These are phyloP conservation scores for Linnemannia elongata DNA, from an alignment of 192 early-diverging fungal species.

Conservation along the genomic window DNA sequence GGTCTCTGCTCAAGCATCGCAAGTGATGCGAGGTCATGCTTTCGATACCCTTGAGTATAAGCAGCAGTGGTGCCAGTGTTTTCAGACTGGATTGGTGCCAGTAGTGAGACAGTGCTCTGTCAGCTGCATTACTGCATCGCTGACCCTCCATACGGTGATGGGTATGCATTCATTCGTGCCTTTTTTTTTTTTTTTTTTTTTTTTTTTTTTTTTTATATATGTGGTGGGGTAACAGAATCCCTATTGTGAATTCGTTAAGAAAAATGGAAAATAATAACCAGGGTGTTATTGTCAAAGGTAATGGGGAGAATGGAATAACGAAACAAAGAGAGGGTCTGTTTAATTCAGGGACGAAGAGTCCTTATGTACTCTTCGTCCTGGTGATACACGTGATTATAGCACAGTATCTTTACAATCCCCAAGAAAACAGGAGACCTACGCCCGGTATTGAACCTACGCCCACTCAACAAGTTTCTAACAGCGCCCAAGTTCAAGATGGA, in stretches of 20 bases:
- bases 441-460: too few relatives aligned
- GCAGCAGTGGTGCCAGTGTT: too few relatives aligned
- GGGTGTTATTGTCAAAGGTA: too few relatives aligned
- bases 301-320: background rate
- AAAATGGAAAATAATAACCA: background rate
- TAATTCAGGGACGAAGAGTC: too few relatives aligned
- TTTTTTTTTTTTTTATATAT: too few relatives aligned
- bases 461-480: too few relatives aligned
- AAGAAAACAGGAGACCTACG: too few relatives aligned
- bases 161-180: background rate
- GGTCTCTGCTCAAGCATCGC: background rate
- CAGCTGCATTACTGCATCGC: background rate
- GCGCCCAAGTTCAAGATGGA: too few relatives aligned
- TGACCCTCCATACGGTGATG: background rate
- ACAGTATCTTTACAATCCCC: too few relatives aligned
- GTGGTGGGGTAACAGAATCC: background rate
- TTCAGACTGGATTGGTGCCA: background rate
- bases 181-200: background rate
- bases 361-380: too few relatives aligned
- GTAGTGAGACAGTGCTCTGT: background rate
- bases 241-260: background rate
- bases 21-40: background rate
- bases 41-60: background rate
- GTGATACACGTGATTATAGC: too few relatives aligned
- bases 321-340: background rate